phyloP scores from a whole-genome alignment of 495 filamentous ascomycete species.

The Chaetomium cochliodes region DNA sequence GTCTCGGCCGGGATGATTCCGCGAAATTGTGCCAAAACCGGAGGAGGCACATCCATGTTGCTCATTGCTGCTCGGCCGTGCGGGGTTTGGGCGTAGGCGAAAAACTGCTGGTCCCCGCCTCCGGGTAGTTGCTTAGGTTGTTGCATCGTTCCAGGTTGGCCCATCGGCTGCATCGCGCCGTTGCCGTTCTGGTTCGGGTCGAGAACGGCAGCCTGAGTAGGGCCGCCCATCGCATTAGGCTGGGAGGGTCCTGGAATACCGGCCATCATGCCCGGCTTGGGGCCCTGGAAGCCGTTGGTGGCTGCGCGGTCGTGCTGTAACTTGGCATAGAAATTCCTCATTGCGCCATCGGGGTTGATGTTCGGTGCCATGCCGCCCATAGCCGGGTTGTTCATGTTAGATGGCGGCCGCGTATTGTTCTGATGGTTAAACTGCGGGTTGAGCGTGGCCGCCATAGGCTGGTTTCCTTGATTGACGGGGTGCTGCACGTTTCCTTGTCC shows the following conservation, averaged over 20 bases:
- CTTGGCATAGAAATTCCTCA: conserved; percentile 33
- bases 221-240: conserved; percentile 19
- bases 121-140: conserved; percentile 24
- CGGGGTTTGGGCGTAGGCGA: conserved; percentile 24
- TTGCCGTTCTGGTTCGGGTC: conserved; percentile 25
- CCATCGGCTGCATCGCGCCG: conserved; percentile 13
- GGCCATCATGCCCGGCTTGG: conserved; percentile 25
- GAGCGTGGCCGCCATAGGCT: conserved; percentile 33
- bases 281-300: conserved; percentile 21
- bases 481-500: conserved; percentile 36
- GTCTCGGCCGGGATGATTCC: conserved; percentile 54
- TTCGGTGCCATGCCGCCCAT: conserved; percentile 26
- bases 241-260: conserved; percentile 29
- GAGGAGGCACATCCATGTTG: conserved; percentile 38
- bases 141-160: conserved; percentile 6
- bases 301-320: conserved; percentile 29
- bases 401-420: conserved; percentile 31
- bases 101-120: neutral
- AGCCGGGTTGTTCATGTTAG: conserved; percentile 26
- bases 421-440: conserved; percentile 38
- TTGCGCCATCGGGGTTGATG: neutral
- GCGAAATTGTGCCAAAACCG: conserved; percentile 30
- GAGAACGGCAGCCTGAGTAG: conserved; percentile 28
- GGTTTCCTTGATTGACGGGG: conserved; percentile 42
- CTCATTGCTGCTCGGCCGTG: conserved; percentile 34